Evolutionary conservation across 352 stramenopile species (phyloP).

Genomic region (Phytopythium delawarense): DNA sequence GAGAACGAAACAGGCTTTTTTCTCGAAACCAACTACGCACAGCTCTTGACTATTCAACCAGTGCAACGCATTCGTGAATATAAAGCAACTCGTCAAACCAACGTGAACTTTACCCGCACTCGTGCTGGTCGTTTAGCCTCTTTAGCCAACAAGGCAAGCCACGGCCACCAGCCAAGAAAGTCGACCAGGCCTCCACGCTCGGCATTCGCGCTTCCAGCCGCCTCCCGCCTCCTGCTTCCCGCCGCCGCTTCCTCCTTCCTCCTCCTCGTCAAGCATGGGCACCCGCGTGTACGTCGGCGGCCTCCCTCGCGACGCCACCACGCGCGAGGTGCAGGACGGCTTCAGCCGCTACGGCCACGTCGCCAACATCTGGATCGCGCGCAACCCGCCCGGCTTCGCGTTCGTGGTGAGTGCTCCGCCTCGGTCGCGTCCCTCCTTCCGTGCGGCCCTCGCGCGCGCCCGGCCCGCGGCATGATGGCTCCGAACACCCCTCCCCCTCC

Average conservation of each 20-base stretch:
- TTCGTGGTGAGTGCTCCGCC: constrained; percentile 81
- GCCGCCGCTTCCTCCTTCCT: not conserved
- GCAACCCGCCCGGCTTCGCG: constrained; percentile 84
- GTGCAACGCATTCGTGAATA: not conserved
- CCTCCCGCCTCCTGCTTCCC: constrained; percentile 68
- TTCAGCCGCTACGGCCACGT: constrained; percentile 85
- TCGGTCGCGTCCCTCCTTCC: constrained; percentile 10
- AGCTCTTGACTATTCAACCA: not conserved
- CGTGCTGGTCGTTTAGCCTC: constrained; percentile 13
- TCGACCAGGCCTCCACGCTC: not conserved
- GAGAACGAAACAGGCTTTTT: too few species aligned
- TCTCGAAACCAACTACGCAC: not conserved
- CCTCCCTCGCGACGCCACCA: constrained; percentile 75
- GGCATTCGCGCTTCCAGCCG: constrained; percentile 69
- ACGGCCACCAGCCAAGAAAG: not conserved
- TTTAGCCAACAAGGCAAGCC: not conserved
- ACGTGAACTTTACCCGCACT: not conserved
- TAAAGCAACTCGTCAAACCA: not conserved
- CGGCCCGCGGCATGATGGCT: constrained; percentile 30
- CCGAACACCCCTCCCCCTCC: constrained; percentile 9
- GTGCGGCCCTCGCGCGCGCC: not conserved
- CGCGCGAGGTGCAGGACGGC: constrained; percentile 75
- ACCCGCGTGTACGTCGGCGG: constrained; percentile 83
- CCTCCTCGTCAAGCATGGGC: constrained; percentile 42
- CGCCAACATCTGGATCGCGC: constrained; percentile 84